Evolutionary conservation across 768 basidiomycete genomes (phyloP), one percentile per base, ranked within the genome.

Genomic region (Tylopilus intermedius): DNA sequence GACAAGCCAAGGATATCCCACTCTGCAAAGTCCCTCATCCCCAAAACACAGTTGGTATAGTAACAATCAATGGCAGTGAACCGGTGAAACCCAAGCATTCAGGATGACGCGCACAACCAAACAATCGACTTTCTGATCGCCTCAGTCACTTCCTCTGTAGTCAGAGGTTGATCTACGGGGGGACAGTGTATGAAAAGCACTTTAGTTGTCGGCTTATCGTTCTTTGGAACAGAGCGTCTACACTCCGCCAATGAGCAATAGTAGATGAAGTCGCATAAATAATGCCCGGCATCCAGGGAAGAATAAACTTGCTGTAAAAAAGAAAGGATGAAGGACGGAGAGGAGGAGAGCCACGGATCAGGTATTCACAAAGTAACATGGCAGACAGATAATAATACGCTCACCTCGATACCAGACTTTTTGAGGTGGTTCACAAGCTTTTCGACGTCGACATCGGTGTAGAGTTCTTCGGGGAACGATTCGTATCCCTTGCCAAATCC

Each of bases 261-360:
- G 65, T 84, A 87, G 54, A 84, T 78, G 66, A 84, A 89, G 69
- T 89, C 87, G 63, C 83, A 86, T 10, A 88, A 69, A 65, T 82
- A 90, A 64, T 86, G 84, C 0, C 86, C 87, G 14, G 86, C 83
- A 62, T 89, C 87, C 76, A 83, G 79, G 2, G 86, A 88, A 18
- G 83, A 77, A 63, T 83, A 82, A 21, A 87, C 81, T 70, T 83
- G 76, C 83, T 87, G 60, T 45, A 45, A 47, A 54, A 0, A 5
- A 30, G 33, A 37, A 38, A 2, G 0, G 5, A 22, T 13, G 8
- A 21, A 50, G 29, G 32, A 41, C 7, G 14, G 26, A 37, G 14
- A n/a, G 35, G 50, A 45, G 29, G 15, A n/a, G 5, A 21, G 24
- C 6, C 35, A 53, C 18, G 33, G 27, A 48, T 55, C 42, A 56